Percentiles rank a stretch among this genome's conserved stretches.
These are phyloP conservation scores for Trypanosoma lewisi DNA, from an alignment of 208 protist species.

Conservation along the genomic window DNA sequence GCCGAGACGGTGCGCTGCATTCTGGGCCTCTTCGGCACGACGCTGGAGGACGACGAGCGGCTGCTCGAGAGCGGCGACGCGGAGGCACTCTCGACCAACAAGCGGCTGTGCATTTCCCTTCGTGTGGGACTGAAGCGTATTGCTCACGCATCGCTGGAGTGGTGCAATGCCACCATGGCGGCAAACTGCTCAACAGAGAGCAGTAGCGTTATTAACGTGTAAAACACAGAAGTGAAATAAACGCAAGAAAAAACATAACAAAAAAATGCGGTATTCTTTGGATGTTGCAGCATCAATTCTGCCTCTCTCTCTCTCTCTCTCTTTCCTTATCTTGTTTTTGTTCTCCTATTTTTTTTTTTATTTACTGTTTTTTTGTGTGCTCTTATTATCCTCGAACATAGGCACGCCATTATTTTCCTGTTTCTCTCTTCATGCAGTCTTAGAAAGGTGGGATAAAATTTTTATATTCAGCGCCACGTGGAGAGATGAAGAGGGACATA, in stretches of 20 bases:
- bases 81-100: slow-evolving; percentile 30
- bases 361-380: neutral
- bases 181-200: neutral
- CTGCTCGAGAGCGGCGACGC: slow-evolving; percentile 25
- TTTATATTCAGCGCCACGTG: neutral
- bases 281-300: neutral
- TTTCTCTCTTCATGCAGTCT: neutral
- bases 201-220: neutral
- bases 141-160: slow-evolving; percentile 44
- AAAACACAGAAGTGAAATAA: neutral
- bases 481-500: slow-evolving; percentile 26
- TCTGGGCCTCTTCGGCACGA: slow-evolving; percentile 55
- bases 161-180: slow-evolving; percentile 30
- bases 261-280: neutral
- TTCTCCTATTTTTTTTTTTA: neutral
- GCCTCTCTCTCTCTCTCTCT: neutral
- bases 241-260: neutral
- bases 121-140: slow-evolving; percentile 79
- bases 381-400: too few relatives aligned
- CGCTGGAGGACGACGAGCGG: slow-evolving; percentile 64
- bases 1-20: slow-evolving; percentile 45
- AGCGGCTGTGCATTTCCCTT: slow-evolving; percentile 48
- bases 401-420: slow-evolving; percentile 18
- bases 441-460: neutral
- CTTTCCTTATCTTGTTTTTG: neutral